Conservation (phyloP, 1,284 basidiomycete genomes). For the Trichosporon coremiiforme region DNA sequence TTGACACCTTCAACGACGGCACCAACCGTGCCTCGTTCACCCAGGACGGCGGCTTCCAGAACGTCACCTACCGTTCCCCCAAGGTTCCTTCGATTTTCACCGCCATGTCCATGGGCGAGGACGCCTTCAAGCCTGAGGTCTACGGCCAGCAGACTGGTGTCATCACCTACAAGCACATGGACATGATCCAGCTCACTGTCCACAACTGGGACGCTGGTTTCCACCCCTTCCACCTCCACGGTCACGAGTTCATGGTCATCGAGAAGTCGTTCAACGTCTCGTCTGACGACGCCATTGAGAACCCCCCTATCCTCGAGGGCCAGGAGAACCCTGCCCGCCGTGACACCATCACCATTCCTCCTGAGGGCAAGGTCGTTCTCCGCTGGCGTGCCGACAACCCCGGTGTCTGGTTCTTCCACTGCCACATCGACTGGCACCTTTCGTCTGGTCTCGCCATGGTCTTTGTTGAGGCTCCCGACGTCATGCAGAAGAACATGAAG, state of each 20-base stretch:
- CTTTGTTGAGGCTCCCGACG: conserved; percentile 56
- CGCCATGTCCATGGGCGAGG: conserved; percentile 70
- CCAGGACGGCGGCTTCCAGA: conserved; percentile 35
- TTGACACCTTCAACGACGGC: conserved; percentile 58
- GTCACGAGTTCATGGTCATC: conserved; percentile 77
- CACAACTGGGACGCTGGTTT: conserved; percentile 69
- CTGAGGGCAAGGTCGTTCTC: conserved; percentile 55
- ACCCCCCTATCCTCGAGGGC: conserved; percentile 75
- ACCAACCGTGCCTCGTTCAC: conserved; percentile 58
- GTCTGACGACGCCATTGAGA: conserved; percentile 73
- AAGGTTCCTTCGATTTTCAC: conserved; percentile 74
- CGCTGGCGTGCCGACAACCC: conserved; percentile 61
- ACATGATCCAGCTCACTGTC: conserved; percentile 77
- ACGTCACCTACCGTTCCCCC: conserved; percentile 56
- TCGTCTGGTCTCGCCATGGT: conserved; percentile 56
- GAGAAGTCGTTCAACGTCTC: conserved; percentile 71
- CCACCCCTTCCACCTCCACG: conserved; percentile 60
- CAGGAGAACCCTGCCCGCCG: conserved; percentile 82
- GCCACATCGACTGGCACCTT: conserved; percentile 56
- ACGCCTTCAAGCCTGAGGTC: conserved; percentile 67
- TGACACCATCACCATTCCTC: conserved; percentile 62
- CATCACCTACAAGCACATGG: conserved; percentile 71
- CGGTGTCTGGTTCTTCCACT: conserved; percentile 60
- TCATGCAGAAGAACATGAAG: conserved; percentile 44
- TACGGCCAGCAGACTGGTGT: conserved; percentile 73